Base-by-base conservation (phyloP, 345 rosid species). In the Aquilaria yunnanensis region DNA sequence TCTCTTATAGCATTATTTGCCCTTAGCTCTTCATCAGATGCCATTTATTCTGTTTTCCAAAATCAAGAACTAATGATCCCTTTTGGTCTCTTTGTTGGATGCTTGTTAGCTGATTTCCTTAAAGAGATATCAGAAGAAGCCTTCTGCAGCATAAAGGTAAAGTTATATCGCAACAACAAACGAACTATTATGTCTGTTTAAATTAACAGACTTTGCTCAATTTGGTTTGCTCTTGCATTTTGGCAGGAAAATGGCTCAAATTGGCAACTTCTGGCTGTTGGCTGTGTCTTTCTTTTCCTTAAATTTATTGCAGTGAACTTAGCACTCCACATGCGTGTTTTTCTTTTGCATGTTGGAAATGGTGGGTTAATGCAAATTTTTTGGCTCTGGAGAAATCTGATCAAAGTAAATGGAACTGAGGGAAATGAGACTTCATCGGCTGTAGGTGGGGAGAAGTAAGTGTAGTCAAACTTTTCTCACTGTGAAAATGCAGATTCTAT, bases 321-420 rank as follows among this genome's bases (percentile, higher is more conserved):
- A 34, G 63, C 66, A 0, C 16, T 72, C 29, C 51, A 51, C 41
- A 16, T 68, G 2, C 63, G 51, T 9, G 66, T 71, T 8, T 63
- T 84, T 51, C 77, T 85, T 58, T 57, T 71, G 64, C 81, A 82
- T 68, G 75, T 80, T 52, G 80, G 77, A 12, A 82, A 85, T 69
- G 86, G 87, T 10, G 90, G 83, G 29, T 53, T 85, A 63, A 67
- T 80, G 83, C 87, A 85, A 71, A 72, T 63, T 61, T 63, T 80
- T 52, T 78, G 85, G 85, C 71, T 61, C 10, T 81, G 80, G 86
- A 77, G 66, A 66, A 57, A 51, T 57, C 55, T 46, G 46, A 23
- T 32, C 13, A 65, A 49, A 30, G 68, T 56, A 62, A 56, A 65
- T 53, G 67, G 10, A 29, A 53, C 16, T 14, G 57, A 31, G 13